phyloP scores from a whole-genome alignment of 2,329 filamentous ascomycete species.

The Immersiporthe knoxdaviesiana region DNA sequence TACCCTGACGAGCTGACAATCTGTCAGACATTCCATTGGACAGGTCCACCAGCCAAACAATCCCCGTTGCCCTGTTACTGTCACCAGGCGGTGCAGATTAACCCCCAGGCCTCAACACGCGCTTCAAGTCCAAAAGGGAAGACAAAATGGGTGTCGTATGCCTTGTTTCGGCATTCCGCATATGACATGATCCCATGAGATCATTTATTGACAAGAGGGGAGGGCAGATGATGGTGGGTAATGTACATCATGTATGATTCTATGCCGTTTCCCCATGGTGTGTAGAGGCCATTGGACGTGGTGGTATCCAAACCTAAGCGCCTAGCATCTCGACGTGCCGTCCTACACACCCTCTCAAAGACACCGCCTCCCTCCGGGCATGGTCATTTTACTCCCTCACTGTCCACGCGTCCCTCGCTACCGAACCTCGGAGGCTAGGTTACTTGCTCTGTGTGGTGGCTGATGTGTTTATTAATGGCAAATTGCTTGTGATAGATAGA shows the following conservation, averaged over 20 bases:
- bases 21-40: background rate
- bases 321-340: background rate
- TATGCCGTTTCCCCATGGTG: background rate
- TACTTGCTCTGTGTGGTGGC: background rate
- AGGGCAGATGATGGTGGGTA: background rate
- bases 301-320: background rate
- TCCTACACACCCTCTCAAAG: background rate
- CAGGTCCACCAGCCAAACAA: background rate
- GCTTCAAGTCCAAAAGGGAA: background rate
- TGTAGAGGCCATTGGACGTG: background rate
- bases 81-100: too few species aligned
- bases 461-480: slow-evolving; percentile 12
- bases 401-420: background rate
- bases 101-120: background rate
- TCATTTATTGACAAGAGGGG: background rate
- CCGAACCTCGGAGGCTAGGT: background rate
- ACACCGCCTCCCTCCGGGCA: background rate
- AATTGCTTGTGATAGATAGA: background rate
- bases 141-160: background rate
- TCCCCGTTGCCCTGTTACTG: background rate
- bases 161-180: background rate
- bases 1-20: background rate
- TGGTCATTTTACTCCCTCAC: background rate
- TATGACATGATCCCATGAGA: background rate
- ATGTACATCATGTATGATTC: background rate